Conservation (phyloP, 805 yeast species). For the Cyberlindnera samutprakarnensis region DNA sequence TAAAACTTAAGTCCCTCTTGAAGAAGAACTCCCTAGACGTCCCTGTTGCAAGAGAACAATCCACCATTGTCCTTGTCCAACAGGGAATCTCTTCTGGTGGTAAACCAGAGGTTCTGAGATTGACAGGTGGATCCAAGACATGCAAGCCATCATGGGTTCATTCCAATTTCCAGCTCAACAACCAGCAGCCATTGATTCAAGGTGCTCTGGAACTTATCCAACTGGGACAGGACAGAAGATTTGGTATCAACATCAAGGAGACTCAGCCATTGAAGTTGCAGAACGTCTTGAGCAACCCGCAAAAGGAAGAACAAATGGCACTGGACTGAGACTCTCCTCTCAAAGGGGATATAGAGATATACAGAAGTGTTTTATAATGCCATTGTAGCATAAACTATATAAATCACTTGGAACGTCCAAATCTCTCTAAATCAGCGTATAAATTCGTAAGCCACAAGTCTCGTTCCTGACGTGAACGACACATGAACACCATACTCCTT, state of each 20-base stretch:
- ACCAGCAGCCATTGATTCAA: slow-evolving; percentile 31
- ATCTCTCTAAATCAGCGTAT: slow-evolving; percentile 28
- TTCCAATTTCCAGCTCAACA: slow-evolving; percentile 58
- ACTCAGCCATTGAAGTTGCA: slow-evolving; percentile 44
- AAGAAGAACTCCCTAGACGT: slow-evolving; percentile 42
- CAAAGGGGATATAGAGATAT: no score
- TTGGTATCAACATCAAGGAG: slow-evolving; percentile 61
- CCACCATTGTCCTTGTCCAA: slow-evolving; percentile 61
- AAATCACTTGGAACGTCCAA: slow-evolving; percentile 12
- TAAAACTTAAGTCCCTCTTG: slow-evolving; percentile 56
- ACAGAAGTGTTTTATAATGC: no score
- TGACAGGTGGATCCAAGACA: slow-evolving; percentile 71
- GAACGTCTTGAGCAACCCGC: slow-evolving; percentile 5
- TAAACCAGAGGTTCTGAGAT: slow-evolving; percentile 56
- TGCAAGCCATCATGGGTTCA: slow-evolving; percentile 84
- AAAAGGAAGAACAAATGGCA: slow-evolving; percentile 10
- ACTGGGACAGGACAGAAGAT: slow-evolving; percentile 58
- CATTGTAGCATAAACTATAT: no score
- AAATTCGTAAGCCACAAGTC: slow-evolving; percentile 66
- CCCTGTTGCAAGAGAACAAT: slow-evolving; percentile 68
- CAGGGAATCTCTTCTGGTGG: slow-evolving; percentile 31
- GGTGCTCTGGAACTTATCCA: slow-evolving; percentile 49
- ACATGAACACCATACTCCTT: slow-evolving; percentile 62
- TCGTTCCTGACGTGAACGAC: slow-evolving; percentile 74
- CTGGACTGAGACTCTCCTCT: slow-evolving; percentile 13